phyloP scores from a whole-genome alignment of 2,329 filamentous ascomycete species.

The Alternaria sp. region DNA sequence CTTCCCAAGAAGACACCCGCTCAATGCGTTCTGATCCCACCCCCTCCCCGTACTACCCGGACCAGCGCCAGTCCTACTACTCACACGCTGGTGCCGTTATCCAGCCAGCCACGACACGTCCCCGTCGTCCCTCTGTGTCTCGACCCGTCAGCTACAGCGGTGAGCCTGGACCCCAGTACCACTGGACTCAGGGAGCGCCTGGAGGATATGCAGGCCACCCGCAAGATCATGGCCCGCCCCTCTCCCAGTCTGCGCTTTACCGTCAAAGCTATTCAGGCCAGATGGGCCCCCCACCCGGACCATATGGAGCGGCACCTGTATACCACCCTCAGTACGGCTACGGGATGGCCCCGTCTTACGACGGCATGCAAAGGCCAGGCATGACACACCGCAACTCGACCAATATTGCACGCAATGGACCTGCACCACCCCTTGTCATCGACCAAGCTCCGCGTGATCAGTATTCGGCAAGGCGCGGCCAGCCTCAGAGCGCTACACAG shows the following conservation, averaged over 20 bases:
- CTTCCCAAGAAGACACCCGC: conserved; percentile 30
- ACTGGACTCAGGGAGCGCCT: conserved; percentile 32
- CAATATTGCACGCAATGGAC: conserved; percentile 24
- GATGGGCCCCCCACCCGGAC: conserved; percentile 24
- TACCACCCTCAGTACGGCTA: conserved; percentile 22
- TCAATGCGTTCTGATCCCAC: conserved; percentile 45
- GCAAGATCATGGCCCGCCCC: conserved; percentile 44
- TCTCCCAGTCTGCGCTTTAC: conserved; percentile 40
- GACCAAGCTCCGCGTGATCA: conserved; percentile 32
- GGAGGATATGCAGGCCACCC: conserved; percentile 15
- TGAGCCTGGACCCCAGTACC: conserved; percentile 28
- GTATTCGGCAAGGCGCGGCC: conserved; percentile 41
- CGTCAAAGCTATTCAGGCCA: conserved; percentile 21
- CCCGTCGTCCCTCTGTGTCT: conserved; percentile 37
- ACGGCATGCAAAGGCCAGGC: conserved; percentile 29
- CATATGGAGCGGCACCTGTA: conserved; percentile 22
- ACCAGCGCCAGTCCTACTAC: conserved; percentile 33
- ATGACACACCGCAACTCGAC: conserved; percentile 33
- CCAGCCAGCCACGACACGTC: conserved; percentile 38
- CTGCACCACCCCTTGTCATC: conserved; percentile 25
- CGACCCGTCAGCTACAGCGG: conserved; percentile 48
- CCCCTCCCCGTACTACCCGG: conserved; percentile 31
- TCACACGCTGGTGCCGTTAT: conserved; percentile 38
- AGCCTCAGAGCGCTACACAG: conserved; percentile 22
- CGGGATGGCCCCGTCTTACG: conserved; percentile 34